Conservation (phyloP, 768 basidiomycete species). For the Russula emetica region DNA sequence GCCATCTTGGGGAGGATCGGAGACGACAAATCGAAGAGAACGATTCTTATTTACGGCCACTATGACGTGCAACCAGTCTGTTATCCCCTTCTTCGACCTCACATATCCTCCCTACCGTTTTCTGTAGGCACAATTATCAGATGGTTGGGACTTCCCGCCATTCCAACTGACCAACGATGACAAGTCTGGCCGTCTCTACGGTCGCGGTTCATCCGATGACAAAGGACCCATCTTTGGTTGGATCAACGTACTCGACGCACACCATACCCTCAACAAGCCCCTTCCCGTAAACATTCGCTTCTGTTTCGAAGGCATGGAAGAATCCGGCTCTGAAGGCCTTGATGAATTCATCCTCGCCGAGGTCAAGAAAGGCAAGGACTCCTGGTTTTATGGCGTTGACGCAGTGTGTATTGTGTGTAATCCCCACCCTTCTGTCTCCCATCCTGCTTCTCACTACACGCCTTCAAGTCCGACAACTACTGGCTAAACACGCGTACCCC, state of each 20-base stretch:
- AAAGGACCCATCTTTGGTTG: constrained; percentile 88
- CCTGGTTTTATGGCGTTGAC: constrained; percentile 85
- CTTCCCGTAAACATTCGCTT: constrained; percentile 87
- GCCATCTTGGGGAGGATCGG: constrained; percentile 81
- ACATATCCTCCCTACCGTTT: neutral
- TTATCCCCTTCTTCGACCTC: constrained; percentile 6
- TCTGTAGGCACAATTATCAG: constrained; percentile 44
- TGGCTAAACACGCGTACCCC: constrained; percentile 85
- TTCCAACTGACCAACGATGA: constrained; percentile 62
- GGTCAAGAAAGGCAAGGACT: constrained; percentile 54
- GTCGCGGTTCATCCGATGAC: constrained; percentile 86
- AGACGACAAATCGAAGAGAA: constrained; percentile 85
- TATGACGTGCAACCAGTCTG: constrained; percentile 91
- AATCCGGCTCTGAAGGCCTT: constrained; percentile 85
- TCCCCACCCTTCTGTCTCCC: neutral
- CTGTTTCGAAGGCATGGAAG: constrained; percentile 98
- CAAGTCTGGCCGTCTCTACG: constrained; percentile 60
- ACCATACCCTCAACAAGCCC: constrained; percentile 56
- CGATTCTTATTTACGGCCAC: constrained; percentile 89
- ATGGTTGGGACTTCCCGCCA: constrained; percentile 88
- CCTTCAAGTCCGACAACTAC: constrained; percentile 79
- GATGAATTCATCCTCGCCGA: constrained; percentile 82
- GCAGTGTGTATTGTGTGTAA: constrained; percentile 79
- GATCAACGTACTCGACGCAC: constrained; percentile 87
- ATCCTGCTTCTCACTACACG: neutral